These are phyloP conservation scores for Trichosanthes truncata DNA, from an alignment of 306 rosid genomes.

Conservation along the genomic window DNA sequence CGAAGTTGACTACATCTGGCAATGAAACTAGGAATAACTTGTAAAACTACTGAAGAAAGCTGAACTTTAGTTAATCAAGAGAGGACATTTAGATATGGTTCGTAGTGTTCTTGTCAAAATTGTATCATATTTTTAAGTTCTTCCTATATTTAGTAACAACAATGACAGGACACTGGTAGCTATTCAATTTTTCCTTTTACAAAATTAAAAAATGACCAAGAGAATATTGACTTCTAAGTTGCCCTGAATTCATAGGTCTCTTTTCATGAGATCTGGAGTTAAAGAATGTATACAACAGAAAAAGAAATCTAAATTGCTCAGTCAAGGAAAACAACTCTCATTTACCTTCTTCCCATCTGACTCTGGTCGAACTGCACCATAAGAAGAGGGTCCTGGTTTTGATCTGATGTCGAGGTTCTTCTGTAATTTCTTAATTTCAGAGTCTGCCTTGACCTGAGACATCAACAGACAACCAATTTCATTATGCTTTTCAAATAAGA, in stretches of 20 bases:
- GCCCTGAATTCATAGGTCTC: neutral
- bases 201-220: too few relatives aligned
- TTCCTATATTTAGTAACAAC: neutral
- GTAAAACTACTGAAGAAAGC: neutral
- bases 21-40: neutral
- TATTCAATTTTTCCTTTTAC: neutral
- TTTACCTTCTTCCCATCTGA: conserved; percentile 46
- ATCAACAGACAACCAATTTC: neutral
- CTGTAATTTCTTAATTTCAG: conserved; percentile 49
- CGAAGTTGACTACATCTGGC: neutral
- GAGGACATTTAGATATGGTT: neutral
- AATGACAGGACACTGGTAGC: neutral
- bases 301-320: neutral
- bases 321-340: neutral
- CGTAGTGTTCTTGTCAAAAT: neutral
- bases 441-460: conserved; percentile 48
- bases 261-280: neutral
- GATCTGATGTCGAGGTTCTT: conserved; percentile 69
- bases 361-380: conserved; percentile 21
- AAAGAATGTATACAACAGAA: neutral
- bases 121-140: neutral
- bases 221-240: neutral
- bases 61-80: neutral
- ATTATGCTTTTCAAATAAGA: neutral
- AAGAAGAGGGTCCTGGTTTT: conserved; percentile 64